Conservation (phyloP, 2,329 filamentous ascomycete species). For the Colletotrichum camelliae region DNA sequence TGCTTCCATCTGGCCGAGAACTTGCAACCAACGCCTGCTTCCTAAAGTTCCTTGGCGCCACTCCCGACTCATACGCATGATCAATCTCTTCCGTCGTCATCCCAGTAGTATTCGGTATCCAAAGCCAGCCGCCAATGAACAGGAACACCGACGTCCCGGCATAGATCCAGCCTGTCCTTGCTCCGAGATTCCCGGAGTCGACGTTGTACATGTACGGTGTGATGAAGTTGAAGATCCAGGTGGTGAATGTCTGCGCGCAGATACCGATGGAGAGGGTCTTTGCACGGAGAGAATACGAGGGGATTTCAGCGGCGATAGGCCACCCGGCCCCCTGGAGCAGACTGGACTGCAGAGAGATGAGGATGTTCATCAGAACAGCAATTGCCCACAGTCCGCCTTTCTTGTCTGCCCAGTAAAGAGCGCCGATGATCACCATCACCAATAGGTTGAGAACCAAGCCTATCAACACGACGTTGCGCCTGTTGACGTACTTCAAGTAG, state of each 20-base stretch:
- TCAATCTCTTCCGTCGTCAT: background rate
- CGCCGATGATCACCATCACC: background rate
- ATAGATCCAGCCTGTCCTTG: background rate
- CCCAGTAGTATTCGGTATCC: background rate
- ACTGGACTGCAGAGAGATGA: background rate
- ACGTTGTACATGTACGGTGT: background rate
- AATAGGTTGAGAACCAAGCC: background rate
- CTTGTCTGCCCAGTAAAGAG: background rate
- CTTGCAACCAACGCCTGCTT: background rate
- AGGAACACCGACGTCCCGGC: background rate
- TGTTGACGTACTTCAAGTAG: background rate
- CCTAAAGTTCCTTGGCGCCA: background rate
- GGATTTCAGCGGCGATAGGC: background rate
- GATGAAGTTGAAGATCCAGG: background rate
- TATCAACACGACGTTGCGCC: background rate
- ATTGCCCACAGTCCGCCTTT: background rate
- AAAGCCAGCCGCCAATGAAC: background rate
- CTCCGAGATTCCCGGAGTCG: background rate
- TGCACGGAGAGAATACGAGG: background rate
- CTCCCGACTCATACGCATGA: background rate
- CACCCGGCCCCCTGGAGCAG: background rate
- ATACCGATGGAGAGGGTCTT: background rate
- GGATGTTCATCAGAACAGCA: background rate
- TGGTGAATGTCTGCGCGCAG: background rate
- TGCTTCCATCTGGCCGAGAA: background rate